Evolutionary conservation across 331 rosid species (phyloP).

Genomic region (Malus hybrid): DNA sequence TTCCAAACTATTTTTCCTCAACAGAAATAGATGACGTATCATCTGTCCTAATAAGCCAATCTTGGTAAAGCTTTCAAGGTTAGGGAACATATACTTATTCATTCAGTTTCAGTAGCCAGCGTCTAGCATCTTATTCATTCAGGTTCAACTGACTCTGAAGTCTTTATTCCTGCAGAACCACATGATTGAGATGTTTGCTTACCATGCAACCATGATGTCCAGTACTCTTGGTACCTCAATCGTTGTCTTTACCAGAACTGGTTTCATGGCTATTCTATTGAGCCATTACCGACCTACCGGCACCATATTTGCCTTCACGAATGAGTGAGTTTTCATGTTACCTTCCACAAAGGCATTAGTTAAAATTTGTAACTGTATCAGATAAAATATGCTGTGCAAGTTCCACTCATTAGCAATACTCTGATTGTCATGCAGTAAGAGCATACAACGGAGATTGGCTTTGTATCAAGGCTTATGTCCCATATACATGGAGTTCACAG

Average conservation of each 20-base stretch:
- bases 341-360: background rate
- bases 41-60: too few species aligned
- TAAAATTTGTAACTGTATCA: background rate
- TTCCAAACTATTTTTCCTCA: too few species aligned
- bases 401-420: background rate
- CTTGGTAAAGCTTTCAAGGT: slow-evolving; percentile 95
- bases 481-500: slow-evolving; percentile 71
- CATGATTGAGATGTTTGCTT: slow-evolving; percentile 98
- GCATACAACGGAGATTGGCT: slow-evolving; percentile 76
- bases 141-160: background rate
- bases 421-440: slow-evolving; percentile 54
- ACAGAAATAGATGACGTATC: too few species aligned
- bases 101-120: background rate
- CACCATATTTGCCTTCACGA: slow-evolving; percentile 81
- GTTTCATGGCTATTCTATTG: slow-evolving; percentile 83
- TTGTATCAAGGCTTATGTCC: slow-evolving; percentile 93
- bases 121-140: background rate
- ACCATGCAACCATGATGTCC: slow-evolving; percentile 96
- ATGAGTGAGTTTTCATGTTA: slow-evolving; percentile 55
- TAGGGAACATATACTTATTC: background rate
- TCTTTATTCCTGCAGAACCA: slow-evolving; percentile 49
- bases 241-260: slow-evolving; percentile 87
- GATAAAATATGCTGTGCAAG: background rate
- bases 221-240: slow-evolving; percentile 94
- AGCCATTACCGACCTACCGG: slow-evolving; percentile 93